Evolutionary conservation across 495 filamentous ascomycete genomes (phyloP).

Genomic region (Glarea lozoyensis): DNA sequence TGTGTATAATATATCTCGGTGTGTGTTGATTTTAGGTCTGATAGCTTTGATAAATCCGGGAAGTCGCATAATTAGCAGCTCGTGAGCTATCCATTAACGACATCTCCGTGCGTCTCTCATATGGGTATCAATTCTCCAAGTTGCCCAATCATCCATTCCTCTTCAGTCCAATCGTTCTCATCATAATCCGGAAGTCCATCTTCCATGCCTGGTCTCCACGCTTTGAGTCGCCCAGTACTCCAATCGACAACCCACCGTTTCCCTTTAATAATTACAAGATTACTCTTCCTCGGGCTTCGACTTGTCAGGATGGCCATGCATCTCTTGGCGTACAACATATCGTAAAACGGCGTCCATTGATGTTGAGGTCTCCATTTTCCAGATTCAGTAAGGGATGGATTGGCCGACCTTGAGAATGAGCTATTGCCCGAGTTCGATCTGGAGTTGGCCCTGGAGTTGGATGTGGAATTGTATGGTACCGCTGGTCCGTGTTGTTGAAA

Average conservation of each 20-base stretch:
- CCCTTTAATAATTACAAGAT: conserved; percentile 35
- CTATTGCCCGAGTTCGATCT: background rate
- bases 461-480: conserved; percentile 1
- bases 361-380: conserved; percentile 44
- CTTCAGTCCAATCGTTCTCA: conserved; percentile 3
- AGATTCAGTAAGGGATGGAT: conserved; percentile 14
- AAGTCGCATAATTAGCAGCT: too few relatives aligned
- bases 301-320: conserved; percentile 42
- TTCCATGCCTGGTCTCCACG: conserved; percentile 25
- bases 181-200: conserved; percentile 16
- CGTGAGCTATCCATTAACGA: too few relatives aligned
- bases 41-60: too few relatives aligned
- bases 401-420: conserved; percentile 3
- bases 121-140: background rate
- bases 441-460: conserved; percentile 6
- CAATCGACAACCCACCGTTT: conserved; percentile 40
- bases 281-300: conserved; percentile 34
- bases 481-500: too few relatives aligned
- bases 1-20: too few relatives aligned
- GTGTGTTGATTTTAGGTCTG: too few relatives aligned
- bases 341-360: conserved; percentile 36
- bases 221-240: conserved; percentile 32
- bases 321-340: conserved; percentile 42
- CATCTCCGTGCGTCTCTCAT: too few relatives aligned
- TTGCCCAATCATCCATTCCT: background rate